Conservation (phyloP, 164 flowering plant species). For the Taxillus chinensis region DNA sequence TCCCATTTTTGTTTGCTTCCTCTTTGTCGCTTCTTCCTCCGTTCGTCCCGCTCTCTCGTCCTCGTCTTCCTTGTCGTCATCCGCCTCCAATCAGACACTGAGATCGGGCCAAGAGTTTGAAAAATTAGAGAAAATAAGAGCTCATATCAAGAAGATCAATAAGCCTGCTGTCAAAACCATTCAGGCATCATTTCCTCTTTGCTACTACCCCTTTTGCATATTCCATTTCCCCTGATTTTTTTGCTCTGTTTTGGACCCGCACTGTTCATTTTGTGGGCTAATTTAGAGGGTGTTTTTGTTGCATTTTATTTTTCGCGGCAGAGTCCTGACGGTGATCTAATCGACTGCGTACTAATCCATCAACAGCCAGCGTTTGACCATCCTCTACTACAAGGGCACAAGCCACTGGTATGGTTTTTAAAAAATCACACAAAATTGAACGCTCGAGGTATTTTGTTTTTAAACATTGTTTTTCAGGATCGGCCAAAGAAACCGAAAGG, state of each 20-base stretch:
- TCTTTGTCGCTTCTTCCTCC: conserved; percentile 33
- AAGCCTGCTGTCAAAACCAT: conserved; percentile 83
- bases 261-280: not conserved
- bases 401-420: conserved; percentile 33
- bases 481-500: conserved; percentile 78
- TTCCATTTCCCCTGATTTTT: conserved; percentile 3
- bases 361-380: conserved; percentile 64
- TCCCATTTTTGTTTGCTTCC: conserved; percentile 45
- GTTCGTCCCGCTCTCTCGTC: conserved; percentile 22
- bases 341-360: conserved; percentile 48
- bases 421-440: not conserved
- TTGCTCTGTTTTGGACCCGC: conserved; percentile 1
- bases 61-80: conserved; percentile 7
- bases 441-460: not conserved
- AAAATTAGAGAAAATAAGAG: conserved; percentile 51
- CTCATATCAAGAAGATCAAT: conserved; percentile 66
- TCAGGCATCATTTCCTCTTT: conserved; percentile 33
- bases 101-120: conserved; percentile 46
- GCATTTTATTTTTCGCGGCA: conserved; percentile 14
- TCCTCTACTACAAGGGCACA: conserved; percentile 33
- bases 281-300: not conserved
- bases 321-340: conserved; percentile 58
- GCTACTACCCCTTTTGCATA: not conserved
- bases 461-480: conserved; percentile 34
- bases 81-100: conserved; percentile 37